phyloP scores from a whole-genome alignment of 2,329 filamentous ascomycete species.

The Fusarium miscanthi region DNA sequence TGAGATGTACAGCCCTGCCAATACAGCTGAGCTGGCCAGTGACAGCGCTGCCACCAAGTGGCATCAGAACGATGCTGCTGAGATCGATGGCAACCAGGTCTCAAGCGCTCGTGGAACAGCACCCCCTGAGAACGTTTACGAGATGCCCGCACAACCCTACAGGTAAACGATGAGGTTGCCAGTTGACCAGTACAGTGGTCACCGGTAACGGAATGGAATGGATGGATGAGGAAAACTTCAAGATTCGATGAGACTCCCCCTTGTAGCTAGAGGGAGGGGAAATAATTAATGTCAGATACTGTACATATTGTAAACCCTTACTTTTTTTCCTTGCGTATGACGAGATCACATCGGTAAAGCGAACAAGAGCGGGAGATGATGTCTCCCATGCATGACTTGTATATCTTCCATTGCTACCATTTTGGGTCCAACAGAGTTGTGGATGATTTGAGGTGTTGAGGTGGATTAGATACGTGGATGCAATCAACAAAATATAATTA shows the following conservation, averaged over 20 bases:
- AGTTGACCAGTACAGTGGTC: background rate
- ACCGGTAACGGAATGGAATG: constrained; percentile 9
- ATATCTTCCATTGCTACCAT: constrained; percentile 16
- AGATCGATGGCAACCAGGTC: constrained; percentile 54
- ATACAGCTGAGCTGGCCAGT: constrained; percentile 50
- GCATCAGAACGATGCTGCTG: constrained; percentile 51
- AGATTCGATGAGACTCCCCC: constrained; percentile 29
- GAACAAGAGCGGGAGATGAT: constrained; percentile 21
- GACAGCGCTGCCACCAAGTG: constrained; percentile 49
- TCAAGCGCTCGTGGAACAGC: constrained; percentile 40
- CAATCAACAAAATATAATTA: constrained; percentile 2
- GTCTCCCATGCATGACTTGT: constrained; percentile 15
- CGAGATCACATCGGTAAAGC: constrained; percentile 31
- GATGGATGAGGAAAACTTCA: constrained; percentile 21
- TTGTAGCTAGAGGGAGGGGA: constrained; percentile 22
- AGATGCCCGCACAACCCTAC: constrained; percentile 56
- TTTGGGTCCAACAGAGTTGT: constrained; percentile 6
- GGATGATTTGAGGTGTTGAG: constrained; percentile 14
- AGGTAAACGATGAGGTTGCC: constrained; percentile 41
- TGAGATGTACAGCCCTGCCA: constrained; percentile 40
- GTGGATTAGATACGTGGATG: constrained; percentile 10
- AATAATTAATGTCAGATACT: constrained; percentile 47
- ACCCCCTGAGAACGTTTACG: constrained; percentile 53
- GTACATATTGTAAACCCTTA: constrained; percentile 45
- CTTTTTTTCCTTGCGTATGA: constrained; percentile 38